Evolutionary conservation across 495 filamentous ascomycete genomes (phyloP), one percentile per base, ranked within the genome.

Genomic region (Xylaria scruposa): DNA sequence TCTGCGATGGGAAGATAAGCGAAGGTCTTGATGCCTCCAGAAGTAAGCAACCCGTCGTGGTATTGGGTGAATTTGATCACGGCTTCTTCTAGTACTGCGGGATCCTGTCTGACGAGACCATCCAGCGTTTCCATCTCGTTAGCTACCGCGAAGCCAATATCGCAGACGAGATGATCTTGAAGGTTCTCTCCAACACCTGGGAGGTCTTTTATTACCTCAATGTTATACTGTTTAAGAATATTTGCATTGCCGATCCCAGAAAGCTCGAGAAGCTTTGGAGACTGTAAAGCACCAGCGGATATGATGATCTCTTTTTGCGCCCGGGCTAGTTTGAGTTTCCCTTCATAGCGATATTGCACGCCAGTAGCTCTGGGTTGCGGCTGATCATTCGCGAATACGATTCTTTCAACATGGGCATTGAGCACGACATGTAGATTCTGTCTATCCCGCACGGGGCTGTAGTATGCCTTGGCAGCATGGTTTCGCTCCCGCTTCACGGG

Each of bases 161-260:
- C 73, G 59, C 79, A 78, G 9, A 81, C 74, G 31, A 78, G 75
- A 61, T 89, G 87, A 59, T 90, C 88, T 65, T 90, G 88, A 62
- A 89, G 83, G 72, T 88, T 88, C 67, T 85, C 82, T 0, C 87
- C 87, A 12, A 90, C 88, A 26, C 83, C 84, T 0, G 87, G 85
- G 0, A 88, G 74, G 66, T 90, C 82, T 4, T 85, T 74, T 2
- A 84, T 70, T 0, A 87, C 76, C 5, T 74, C 72, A 40, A 90
- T 85, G 0, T 79, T 78, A 26, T 83, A 81, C 31, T 72, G 63
- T 19, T 76, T 65, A 0, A 90, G 75, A 8, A 89, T 61, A 17
- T 76, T 78, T 9, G 75, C 75, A 3, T 84, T 82, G 4, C 88
- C 88, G 49, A 89, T 84, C 5, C 88, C 88, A 47, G 83, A 86